Percentiles rank a stretch among this genome's conserved stretches.
These are phyloP conservation scores for Rhododendron mucronatum DNA, from an alignment of 148 eudicot genomes.

Conservation along the genomic window DNA sequence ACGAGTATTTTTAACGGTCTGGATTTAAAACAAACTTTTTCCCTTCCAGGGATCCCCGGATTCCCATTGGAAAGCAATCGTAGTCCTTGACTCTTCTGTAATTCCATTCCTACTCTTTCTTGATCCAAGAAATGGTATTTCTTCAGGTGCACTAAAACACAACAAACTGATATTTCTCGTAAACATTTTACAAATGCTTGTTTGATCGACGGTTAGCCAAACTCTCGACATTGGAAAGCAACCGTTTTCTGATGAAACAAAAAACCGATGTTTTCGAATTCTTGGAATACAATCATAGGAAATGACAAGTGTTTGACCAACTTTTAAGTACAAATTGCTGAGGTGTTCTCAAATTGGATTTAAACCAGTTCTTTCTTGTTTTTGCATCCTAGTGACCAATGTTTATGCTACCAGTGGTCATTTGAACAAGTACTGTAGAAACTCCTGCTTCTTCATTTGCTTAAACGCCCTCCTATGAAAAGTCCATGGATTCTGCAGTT, in stretches of 20 bases:
- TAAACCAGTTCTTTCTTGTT: neutral
- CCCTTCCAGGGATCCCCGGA: too few relatives aligned
- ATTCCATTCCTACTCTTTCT: neutral
- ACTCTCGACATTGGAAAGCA: neutral
- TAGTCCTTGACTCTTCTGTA: neutral
- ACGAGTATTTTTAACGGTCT: too few relatives aligned
- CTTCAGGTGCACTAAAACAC: neutral
- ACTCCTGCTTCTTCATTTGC: neutral
- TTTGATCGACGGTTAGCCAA: neutral
- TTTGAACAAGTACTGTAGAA: neutral
- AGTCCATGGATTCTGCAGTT: conserved; percentile 12
- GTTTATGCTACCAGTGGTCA: neutral
- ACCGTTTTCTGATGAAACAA: too few relatives aligned
- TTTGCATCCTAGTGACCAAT: neutral
- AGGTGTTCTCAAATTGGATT: neutral
- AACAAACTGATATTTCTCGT: neutral
- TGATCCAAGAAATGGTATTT: neutral
- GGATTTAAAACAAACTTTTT: too few relatives aligned
- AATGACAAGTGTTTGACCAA: neutral
- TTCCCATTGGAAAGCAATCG: neutral
- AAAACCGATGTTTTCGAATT: neutral
- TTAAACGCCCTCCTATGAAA: neutral
- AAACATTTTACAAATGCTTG: neutral
- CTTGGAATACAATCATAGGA: neutral
- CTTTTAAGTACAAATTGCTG: too few relatives aligned